phyloP scores from a whole-genome alignment of 805 yeast genomes.

The Candida nitratophila region DNA sequence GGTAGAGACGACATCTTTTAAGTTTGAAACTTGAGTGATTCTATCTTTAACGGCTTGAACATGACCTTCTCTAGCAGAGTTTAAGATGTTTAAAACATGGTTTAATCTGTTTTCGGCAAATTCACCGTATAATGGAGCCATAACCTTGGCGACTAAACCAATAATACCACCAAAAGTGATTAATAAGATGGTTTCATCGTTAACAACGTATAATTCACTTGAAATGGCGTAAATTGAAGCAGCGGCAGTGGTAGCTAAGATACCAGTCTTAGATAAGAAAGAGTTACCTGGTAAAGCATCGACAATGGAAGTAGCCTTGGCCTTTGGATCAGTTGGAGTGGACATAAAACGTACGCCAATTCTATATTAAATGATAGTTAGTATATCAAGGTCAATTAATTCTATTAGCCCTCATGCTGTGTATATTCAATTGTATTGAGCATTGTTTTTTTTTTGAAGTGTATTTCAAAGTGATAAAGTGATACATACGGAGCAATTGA shows the following conservation, averaged over 20 bases:
- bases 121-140: constrained; percentile 91
- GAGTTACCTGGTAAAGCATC: constrained; percentile 92
- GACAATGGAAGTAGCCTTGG: constrained; percentile 83
- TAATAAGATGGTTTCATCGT: constrained; percentile 87
- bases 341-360: constrained; percentile 62
- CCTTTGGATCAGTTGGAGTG: constrained; percentile 76
- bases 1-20: constrained; percentile 85
- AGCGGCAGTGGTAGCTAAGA: constrained; percentile 90
- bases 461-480: no score
- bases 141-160: constrained; percentile 71
- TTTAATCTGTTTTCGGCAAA: constrained; percentile 85
- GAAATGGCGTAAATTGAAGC: constrained; percentile 92
- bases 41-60: constrained; percentile 89
- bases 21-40: constrained; percentile 79
- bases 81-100: constrained; percentile 46
- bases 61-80: constrained; percentile 84
- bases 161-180: constrained; percentile 74
- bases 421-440: no score
- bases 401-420: no score
- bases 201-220: constrained; percentile 85
- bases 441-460: no score
- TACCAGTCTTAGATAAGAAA: constrained; percentile 85
- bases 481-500: constrained; percentile 18
- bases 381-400: not conserved
- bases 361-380: constrained; percentile 16